A percentile compares a stretch with the other conserved stretches of the same genome.
These are phyloP conservation scores for Candida wancherniae DNA, from an alignment of 805 yeast species.

Conservation along the genomic window DNA sequence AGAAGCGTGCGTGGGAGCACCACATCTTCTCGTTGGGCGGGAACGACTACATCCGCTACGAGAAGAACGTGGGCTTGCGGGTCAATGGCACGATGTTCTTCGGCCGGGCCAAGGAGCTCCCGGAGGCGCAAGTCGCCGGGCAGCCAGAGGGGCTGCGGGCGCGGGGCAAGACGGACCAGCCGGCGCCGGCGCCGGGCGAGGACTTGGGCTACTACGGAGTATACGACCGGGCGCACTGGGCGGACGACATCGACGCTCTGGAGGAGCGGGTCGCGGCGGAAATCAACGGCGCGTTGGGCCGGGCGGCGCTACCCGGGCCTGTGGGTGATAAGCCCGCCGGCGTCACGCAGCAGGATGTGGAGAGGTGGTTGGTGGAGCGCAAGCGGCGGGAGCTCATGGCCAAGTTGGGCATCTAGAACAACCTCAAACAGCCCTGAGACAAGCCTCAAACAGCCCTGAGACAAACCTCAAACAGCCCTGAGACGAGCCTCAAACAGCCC, in stretches of 20 bases:
- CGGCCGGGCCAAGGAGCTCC: slow-evolving; percentile 78
- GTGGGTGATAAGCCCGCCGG: background rate
- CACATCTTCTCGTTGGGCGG: slow-evolving; percentile 72
- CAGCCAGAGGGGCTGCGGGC: slow-evolving; percentile 13
- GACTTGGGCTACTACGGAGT: slow-evolving; percentile 41
- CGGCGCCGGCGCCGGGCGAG: slow-evolving; percentile 9
- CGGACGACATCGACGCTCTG: slow-evolving; percentile 2
- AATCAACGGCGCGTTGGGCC: slow-evolving; percentile 13
- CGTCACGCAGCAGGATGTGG: slow-evolving; percentile 38
- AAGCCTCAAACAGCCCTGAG: too few relatives aligned
- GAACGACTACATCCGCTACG: slow-evolving; percentile 48
- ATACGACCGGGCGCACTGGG: slow-evolving; percentile 22
- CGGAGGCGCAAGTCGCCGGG: slow-evolving; percentile 48
- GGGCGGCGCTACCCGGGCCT: slow-evolving; percentile 2
- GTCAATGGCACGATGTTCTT: slow-evolving; percentile 64
- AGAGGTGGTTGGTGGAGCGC: slow-evolving; percentile 41
- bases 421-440: too few relatives aligned
- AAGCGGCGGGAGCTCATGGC: slow-evolving; percentile 40
- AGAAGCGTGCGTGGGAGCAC: slow-evolving; percentile 74
- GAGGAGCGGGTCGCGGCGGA: slow-evolving; percentile 9
- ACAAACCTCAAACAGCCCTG: too few relatives aligned
- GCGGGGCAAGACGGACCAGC: slow-evolving; percentile 16
- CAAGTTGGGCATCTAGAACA: too few relatives aligned
- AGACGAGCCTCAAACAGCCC: too few relatives aligned
- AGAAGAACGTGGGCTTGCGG: slow-evolving; percentile 20